These are phyloP conservation scores for Senna siamea DNA, from an alignment of 306 rosid species.

Conservation along the genomic window DNA sequence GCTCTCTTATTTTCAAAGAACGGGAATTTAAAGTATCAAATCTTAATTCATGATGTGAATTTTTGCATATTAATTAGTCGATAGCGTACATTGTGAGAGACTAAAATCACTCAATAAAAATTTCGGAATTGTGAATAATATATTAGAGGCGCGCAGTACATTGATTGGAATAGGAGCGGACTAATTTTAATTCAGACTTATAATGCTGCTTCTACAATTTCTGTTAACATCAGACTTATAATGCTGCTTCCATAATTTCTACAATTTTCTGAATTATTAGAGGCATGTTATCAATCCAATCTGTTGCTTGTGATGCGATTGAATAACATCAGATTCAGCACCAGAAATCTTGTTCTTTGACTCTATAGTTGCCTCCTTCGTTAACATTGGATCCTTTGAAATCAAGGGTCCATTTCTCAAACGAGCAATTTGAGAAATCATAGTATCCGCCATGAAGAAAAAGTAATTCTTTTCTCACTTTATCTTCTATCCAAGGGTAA, in stretches of 20 bases:
- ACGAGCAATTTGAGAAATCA: constrained; percentile 72
- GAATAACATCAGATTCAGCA: constrained; percentile 46
- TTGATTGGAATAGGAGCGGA: not conserved
- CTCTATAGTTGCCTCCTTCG: constrained; percentile 28
- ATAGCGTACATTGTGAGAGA: no score
- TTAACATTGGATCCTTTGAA: constrained; percentile 33
- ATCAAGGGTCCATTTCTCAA: constrained; percentile 95
- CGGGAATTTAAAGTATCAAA: no score
- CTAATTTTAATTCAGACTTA: not conserved
- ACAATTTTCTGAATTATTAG: no score
- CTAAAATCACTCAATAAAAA: not conserved
- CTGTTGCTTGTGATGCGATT: no score
- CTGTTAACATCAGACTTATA: no score
- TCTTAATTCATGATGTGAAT: no score
- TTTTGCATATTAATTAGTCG: no score
- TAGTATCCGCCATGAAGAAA: constrained; percentile 82
- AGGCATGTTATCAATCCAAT: no score
- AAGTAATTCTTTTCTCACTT: constrained; percentile 57
- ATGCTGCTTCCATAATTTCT: no score
- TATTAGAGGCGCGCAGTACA: not conserved
- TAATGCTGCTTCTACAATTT: not conserved
- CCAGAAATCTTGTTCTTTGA: constrained; percentile 68
- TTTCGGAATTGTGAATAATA: not conserved
- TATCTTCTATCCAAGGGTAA: constrained; percentile 87
- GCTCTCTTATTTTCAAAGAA: no score